These are phyloP conservation scores for Ceratocystis papillata DNA, from an alignment of 2,329 filamentous ascomycete genomes.

Conservation along the genomic window DNA sequence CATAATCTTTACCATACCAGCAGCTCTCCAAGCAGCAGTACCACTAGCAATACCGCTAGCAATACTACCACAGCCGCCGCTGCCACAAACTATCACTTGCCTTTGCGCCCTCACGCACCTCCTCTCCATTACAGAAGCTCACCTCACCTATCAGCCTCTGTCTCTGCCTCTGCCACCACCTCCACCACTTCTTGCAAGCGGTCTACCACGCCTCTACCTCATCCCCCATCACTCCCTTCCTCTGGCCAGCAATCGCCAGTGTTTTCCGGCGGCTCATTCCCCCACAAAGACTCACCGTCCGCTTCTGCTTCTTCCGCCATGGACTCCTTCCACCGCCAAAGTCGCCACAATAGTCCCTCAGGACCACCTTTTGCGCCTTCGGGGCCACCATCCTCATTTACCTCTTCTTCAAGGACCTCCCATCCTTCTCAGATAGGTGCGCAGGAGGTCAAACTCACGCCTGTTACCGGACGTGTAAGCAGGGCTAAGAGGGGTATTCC, in stretches of 20 bases:
- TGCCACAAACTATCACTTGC: not conserved
- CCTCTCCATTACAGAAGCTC: no score
- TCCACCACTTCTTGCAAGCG: not conserved
- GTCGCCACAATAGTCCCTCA: not conserved
- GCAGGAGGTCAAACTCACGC: slow-evolving; percentile 40
- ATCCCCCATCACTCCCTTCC: not conserved
- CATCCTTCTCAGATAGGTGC: not conserved
- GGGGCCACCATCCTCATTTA: not conserved
- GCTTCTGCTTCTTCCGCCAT: not conserved
- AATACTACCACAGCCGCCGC: not conserved
- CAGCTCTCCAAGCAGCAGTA: no score
- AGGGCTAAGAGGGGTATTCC: slow-evolving; percentile 50
- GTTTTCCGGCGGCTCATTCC: not conserved
- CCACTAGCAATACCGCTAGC: not conserved
- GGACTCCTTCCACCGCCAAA: not conserved
- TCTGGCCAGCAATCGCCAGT: not conserved
- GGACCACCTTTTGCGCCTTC: not conserved
- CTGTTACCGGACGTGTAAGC: slow-evolving; percentile 47
- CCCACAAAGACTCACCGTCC: not conserved
- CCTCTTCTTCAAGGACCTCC: not conserved
- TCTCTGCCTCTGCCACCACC: not conserved
- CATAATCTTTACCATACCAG: no score
- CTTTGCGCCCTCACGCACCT: no score
- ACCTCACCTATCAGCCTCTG: no score
- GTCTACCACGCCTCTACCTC: not conserved